A percentile compares a stretch with the other conserved stretches of the same genome.
These are phyloP conservation scores for Ogataea hybrid DNA, from an alignment of 1,139 yeast species.

Conservation along the genomic window DNA sequence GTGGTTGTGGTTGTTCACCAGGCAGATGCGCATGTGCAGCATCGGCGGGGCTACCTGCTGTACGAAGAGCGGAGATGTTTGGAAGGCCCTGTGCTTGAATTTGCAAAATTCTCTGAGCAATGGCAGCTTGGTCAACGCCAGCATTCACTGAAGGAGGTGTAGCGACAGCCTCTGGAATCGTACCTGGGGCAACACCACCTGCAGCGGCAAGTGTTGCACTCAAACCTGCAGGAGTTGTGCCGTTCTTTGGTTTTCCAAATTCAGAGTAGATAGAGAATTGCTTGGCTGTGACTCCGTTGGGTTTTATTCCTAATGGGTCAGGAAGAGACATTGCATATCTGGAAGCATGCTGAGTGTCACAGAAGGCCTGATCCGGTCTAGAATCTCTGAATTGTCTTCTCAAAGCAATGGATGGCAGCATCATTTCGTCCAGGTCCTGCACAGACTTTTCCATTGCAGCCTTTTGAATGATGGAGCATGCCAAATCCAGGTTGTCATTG, in stretches of 20 bases:
- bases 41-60: not conserved
- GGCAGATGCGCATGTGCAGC: slow-evolving; percentile 10
- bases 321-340: slow-evolving; percentile 77
- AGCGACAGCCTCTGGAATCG: slow-evolving; percentile 13
- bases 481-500: slow-evolving; percentile 77
- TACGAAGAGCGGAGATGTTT: too few species aligned
- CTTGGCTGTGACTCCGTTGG: slow-evolving; percentile 70
- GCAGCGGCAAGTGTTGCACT: slow-evolving; percentile 9
- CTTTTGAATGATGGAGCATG: slow-evolving; percentile 77
- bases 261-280: slow-evolving; percentile 81
- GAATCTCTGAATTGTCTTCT: slow-evolving; percentile 66
- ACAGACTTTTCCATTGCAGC: slow-evolving; percentile 86
- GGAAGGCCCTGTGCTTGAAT: slow-evolving; percentile 24
- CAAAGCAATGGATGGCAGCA: slow-evolving; percentile 62
- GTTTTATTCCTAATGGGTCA: slow-evolving; percentile 79
- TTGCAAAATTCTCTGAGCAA: slow-evolving; percentile 20
- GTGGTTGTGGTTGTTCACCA: slow-evolving; percentile 36
- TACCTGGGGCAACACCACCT: slow-evolving; percentile 9
- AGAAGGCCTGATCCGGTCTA: slow-evolving; percentile 58
- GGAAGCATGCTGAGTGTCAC: slow-evolving; percentile 42
- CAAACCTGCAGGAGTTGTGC: slow-evolving; percentile 17
- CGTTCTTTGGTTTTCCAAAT: slow-evolving; percentile 51
- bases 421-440: slow-evolving; percentile 79
- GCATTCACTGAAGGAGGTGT: slow-evolving; percentile 17
- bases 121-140: slow-evolving; percentile 17